These are phyloP conservation scores for Paraleonurus japonicus DNA, from an alignment of 257 asterid genomes.

Conservation along the genomic window DNA sequence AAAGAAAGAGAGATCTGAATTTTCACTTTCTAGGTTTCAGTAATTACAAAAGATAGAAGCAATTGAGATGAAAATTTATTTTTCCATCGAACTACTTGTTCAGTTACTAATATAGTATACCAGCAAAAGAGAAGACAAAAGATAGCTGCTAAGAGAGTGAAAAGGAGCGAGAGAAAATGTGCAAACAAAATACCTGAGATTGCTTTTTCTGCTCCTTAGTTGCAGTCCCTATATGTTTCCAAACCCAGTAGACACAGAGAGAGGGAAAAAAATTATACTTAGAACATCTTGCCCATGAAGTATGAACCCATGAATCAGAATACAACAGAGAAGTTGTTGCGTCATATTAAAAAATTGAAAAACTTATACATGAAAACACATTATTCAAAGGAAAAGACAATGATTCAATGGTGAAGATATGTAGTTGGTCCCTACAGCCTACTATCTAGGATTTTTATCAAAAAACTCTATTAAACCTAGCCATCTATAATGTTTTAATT, in stretches of 20 bases:
- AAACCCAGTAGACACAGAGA: background rate
- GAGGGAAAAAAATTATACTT: background rate
- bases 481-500: background rate
- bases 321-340: background rate
- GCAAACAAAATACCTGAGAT: conserved; percentile 25
- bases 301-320: conserved; percentile 2
- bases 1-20: background rate
- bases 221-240: conserved; percentile 13
- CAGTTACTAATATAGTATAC: background rate
- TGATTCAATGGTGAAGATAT: background rate
- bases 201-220: conserved; percentile 25
- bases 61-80: background rate
- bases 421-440: background rate
- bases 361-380: background rate
- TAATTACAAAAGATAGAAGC: conserved; percentile 10
- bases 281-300: conserved; percentile 1
- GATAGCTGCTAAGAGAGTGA: conserved; percentile 1
- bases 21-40: conserved; percentile 5
- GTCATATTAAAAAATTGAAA: conserved; percentile 1
- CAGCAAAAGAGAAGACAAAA: background rate
- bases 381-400: background rate
- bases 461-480: background rate
- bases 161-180: background rate
- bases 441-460: background rate
- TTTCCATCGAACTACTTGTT: conserved; percentile 8